A percentile compares a stretch with the other conserved stretches of the same genome.
Evolutionary conservation across 2,329 filamentous ascomycete genomes (phyloP).

Genomic region (Colletotrichum phormii): DNA sequence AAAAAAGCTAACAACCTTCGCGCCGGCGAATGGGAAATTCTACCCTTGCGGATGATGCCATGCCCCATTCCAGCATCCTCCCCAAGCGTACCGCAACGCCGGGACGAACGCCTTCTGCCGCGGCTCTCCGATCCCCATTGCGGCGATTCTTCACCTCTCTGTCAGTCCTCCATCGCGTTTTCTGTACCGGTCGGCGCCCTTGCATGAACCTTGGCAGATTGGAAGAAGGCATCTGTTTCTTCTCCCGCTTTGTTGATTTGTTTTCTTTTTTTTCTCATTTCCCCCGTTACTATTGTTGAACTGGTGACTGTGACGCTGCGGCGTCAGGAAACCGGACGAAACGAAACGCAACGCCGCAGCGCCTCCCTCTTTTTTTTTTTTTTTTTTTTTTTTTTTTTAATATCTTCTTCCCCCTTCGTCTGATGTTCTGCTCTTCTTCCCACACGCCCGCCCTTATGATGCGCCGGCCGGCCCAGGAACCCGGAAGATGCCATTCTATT

Average conservation of each 20-base stretch:
- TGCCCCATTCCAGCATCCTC: too few relatives aligned
- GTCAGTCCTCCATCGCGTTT: too few relatives aligned
- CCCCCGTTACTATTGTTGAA: neutral
- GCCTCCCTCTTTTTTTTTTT: too few relatives aligned
- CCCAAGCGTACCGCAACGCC: slow-evolving; percentile 9
- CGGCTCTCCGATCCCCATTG: neutral
- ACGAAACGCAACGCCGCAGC: neutral
- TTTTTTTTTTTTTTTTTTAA: neutral
- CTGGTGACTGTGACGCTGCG: neutral
- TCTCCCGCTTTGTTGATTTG: slow-evolving; percentile 7
- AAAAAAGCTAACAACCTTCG: too few relatives aligned
- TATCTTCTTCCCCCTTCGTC: neutral
- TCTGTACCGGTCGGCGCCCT: too few relatives aligned
- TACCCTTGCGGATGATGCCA: too few relatives aligned
- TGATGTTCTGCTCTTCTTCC: neutral
- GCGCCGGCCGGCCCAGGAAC: neutral
- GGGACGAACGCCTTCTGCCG: neutral
- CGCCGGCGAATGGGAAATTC: too few relatives aligned
- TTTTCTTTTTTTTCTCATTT: too few relatives aligned
- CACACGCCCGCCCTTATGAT: neutral
- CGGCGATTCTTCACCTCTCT: too few relatives aligned
- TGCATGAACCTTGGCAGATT: too few relatives aligned
- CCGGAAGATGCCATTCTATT: neutral
- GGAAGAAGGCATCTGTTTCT: too few relatives aligned
- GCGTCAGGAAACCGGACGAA: neutral